Conservation (phyloP, 441 rosid genomes). For the Gossypium aridum region DNA sequence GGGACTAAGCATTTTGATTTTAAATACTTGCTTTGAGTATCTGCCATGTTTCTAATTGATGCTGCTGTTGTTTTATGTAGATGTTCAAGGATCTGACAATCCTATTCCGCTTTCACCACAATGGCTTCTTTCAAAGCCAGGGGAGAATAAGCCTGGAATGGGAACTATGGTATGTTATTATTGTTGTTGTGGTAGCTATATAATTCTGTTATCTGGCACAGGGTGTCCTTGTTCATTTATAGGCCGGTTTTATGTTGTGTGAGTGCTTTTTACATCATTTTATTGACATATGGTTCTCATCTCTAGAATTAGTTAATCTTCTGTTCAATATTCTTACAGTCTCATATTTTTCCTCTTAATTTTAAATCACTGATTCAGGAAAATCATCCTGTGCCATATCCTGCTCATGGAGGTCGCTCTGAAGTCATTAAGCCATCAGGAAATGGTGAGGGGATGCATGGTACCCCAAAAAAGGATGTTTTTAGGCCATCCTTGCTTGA, state of each 20-base stretch:
- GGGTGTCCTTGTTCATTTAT: background rate
- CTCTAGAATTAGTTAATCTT: background rate
- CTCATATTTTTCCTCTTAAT: background rate
- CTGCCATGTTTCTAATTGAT: conserved; percentile 11
- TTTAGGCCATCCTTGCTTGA: conserved; percentile 85
- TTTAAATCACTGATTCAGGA: conserved; percentile 40
- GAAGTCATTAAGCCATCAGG: conserved; percentile 46
- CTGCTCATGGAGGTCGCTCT: conserved; percentile 33
- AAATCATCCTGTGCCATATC: conserved; percentile 31
- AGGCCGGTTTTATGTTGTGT: background rate
- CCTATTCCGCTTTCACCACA: conserved; percentile 94
- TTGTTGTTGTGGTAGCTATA: background rate
- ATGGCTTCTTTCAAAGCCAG: conserved; percentile 93
- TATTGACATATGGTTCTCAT: background rate
- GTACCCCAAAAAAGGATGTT: conserved; percentile 70
- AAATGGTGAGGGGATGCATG: conserved; percentile 46
- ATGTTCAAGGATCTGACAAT: conserved; percentile 67
- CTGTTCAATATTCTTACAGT: background rate
- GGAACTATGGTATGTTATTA: conserved; percentile 65
- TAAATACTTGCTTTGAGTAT: background rate
- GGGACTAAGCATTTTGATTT: background rate
- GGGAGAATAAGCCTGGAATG: conserved; percentile 69
- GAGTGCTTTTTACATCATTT: background rate
- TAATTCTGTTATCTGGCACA: background rate
- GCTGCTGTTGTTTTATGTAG: conserved; percentile 43